These are phyloP conservation scores for Diaporthe vaccinii DNA, from an alignment of 2,329 filamentous ascomycete species.

Conservation along the genomic window DNA sequence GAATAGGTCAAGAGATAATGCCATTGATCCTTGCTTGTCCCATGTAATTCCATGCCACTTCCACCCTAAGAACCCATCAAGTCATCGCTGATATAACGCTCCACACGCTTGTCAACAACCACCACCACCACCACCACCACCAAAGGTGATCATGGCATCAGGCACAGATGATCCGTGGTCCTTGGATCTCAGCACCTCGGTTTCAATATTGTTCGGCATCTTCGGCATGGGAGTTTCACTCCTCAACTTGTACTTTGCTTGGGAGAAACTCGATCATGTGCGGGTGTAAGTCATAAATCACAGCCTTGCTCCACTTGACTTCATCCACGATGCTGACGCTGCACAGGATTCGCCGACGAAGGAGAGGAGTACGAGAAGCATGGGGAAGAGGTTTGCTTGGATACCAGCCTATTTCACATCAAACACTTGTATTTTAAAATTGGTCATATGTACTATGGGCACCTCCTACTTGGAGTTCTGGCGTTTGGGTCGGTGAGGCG, in stretches of 20 bases:
- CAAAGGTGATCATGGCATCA: neutral
- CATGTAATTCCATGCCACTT: neutral
- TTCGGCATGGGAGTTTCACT: neutral
- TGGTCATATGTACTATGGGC: neutral
- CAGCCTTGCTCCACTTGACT: neutral
- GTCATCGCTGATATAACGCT: neutral
- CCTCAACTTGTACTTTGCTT: neutral
- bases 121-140: too few species aligned
- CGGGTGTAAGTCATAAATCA: neutral
- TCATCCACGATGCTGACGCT: neutral
- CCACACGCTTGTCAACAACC: neutral
- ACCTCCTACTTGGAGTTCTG: neutral
- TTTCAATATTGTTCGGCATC: neutral
- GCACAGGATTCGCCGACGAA: neutral
- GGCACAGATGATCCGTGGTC: neutral
- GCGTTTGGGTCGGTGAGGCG: neutral
- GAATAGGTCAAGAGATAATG: neutral
- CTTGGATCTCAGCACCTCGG: constrained; percentile 1
- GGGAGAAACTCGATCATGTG: constrained; percentile 22
- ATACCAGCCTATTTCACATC: neutral
- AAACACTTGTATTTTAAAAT: neutral
- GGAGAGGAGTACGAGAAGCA: neutral
- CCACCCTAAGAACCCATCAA: neutral
- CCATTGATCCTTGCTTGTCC: neutral
- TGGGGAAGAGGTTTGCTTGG: neutral